Evolutionary conservation across 1,284 basidiomycete genomes (phyloP).

Genomic region (Xanthoconium separans): DNA sequence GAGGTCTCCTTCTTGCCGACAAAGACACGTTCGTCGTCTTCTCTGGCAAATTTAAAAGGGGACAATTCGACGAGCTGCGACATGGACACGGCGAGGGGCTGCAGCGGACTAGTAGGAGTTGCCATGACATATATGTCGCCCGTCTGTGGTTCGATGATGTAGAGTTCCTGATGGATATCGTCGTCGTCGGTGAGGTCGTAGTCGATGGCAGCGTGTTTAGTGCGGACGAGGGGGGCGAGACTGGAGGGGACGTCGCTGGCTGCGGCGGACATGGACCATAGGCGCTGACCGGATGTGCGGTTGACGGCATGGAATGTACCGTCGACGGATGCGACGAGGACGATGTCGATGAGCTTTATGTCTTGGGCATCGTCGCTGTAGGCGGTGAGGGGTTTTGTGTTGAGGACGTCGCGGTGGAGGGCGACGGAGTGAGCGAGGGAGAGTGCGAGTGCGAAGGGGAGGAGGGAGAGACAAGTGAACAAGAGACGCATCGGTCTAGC

Average conservation of each 20-base stretch:
- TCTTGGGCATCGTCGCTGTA: constrained; percentile 34
- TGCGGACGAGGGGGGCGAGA: constrained; percentile 70
- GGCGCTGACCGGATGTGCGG: constrained; percentile 68
- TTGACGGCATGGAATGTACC: constrained; percentile 88
- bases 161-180: constrained; percentile 65
- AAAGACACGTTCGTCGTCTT: constrained; percentile 69
- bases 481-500: constrained; percentile 22
- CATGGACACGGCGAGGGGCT: constrained; percentile 84
- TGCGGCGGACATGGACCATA: constrained; percentile 80
- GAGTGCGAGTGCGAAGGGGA: constrained; percentile 6
- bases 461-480: constrained; percentile 4
- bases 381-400: constrained; percentile 1
- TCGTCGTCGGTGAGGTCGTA: constrained; percentile 56
- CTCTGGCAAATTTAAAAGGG: constrained; percentile 75
- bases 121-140: constrained; percentile 86
- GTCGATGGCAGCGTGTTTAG: constrained; percentile 56
- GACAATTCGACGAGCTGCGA: constrained; percentile 85
- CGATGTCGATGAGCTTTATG: constrained; percentile 69
- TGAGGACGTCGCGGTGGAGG: constrained; percentile 13
- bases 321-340: constrained; percentile 87
- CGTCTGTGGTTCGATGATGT: constrained; percentile 88
- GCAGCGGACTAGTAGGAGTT: constrained; percentile 61
- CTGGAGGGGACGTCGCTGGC: constrained; percentile 48
- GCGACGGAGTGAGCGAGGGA: constrained; percentile 15
- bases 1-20: constrained; percentile 86